Evolutionary conservation across 768 basidiomycete species (phyloP).

Genomic region (Trametes villosa): DNA sequence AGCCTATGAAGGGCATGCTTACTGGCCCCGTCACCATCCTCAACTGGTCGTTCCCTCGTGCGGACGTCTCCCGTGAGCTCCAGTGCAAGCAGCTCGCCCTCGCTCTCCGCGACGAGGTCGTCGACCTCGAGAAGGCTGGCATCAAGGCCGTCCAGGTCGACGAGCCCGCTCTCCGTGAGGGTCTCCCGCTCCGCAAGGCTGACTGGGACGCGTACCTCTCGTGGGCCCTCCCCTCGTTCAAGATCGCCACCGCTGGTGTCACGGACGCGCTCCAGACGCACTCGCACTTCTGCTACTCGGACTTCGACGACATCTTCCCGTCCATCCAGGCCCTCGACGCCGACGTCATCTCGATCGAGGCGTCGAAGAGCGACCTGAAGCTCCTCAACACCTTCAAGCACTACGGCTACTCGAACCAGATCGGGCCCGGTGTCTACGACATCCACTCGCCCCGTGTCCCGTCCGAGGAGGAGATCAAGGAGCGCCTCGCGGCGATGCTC

Average conservation of each 20-base stretch:
- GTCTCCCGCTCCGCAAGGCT: slow-evolving; percentile 92
- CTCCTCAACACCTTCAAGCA: slow-evolving; percentile 93
- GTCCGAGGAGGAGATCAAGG: slow-evolving; percentile 88
- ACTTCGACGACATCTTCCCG: slow-evolving; percentile 98
- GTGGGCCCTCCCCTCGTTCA: slow-evolving; percentile 99
- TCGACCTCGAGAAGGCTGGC: slow-evolving; percentile 95
- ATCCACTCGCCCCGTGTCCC: slow-evolving; percentile 99
- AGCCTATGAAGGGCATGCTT: slow-evolving; percentile 99
- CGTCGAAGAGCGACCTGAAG: slow-evolving; percentile 99
- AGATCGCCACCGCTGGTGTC: slow-evolving; percentile 95
- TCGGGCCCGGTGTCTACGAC: slow-evolving; percentile 98
- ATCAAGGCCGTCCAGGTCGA: slow-evolving; percentile 99
- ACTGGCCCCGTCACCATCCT: slow-evolving; percentile 98
- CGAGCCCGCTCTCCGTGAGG: slow-evolving; percentile 99
- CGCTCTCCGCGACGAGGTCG: slow-evolving; percentile 96
- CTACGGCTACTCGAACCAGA: slow-evolving; percentile 95
- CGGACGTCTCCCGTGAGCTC: slow-evolving; percentile 92
- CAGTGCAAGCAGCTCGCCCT: slow-evolving; percentile 99
- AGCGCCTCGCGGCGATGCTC: slow-evolving; percentile 86
- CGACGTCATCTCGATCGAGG: slow-evolving; percentile 98
- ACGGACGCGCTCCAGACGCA: slow-evolving; percentile 93
- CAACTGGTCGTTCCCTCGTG: slow-evolving; percentile 99
- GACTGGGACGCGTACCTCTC: slow-evolving; percentile 97
- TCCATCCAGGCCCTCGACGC: slow-evolving; percentile 96
- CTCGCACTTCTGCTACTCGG: slow-evolving; percentile 99